Evolutionary conservation across 495 filamentous ascomycete genomes (phyloP).

Genomic region (Gamarada debralockiae): DNA sequence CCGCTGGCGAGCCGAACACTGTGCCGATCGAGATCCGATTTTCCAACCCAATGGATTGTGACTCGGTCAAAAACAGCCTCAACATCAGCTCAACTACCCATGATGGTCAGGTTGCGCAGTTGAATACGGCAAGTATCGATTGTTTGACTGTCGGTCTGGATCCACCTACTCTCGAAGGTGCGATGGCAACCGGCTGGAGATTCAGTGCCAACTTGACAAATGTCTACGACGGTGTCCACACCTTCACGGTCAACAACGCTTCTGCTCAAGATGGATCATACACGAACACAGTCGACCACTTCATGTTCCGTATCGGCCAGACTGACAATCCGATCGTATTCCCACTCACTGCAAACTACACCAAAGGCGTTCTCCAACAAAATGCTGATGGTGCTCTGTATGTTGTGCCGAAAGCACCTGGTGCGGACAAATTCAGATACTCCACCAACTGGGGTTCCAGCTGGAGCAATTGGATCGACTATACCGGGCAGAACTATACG

Average conservation of each 20-base stretch:
- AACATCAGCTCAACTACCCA: background rate
- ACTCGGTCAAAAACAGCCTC: background rate
- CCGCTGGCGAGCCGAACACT: no score
- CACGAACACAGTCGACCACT: conserved; percentile 33
- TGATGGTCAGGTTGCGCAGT: background rate
- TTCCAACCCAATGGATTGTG: background rate
- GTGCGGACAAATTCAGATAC: conserved; percentile 63
- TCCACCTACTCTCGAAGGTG: background rate
- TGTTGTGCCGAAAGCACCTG: conserved; percentile 56
- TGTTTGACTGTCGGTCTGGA: background rate
- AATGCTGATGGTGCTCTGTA: conserved; percentile 37
- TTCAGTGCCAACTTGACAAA: conserved; percentile 50
- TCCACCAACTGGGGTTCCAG: conserved; percentile 57
- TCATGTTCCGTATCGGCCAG: conserved; percentile 49
- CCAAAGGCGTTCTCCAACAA: conserved; percentile 42
- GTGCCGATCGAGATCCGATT: no score
- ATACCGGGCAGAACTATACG: conserved; percentile 41
- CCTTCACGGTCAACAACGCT: conserved; percentile 57
- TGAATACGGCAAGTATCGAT: background rate
- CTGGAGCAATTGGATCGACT: conserved; percentile 57
- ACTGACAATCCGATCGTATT: conserved; percentile 54
- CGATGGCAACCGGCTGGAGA: conserved; percentile 52
- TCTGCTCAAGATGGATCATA: conserved; percentile 15
- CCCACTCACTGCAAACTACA: conserved; percentile 55
- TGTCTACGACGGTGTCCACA: conserved; percentile 62